Base-by-base conservation (phyloP, 192 early-diverging fungal genomes). In the Pilaira anomala region DNA sequence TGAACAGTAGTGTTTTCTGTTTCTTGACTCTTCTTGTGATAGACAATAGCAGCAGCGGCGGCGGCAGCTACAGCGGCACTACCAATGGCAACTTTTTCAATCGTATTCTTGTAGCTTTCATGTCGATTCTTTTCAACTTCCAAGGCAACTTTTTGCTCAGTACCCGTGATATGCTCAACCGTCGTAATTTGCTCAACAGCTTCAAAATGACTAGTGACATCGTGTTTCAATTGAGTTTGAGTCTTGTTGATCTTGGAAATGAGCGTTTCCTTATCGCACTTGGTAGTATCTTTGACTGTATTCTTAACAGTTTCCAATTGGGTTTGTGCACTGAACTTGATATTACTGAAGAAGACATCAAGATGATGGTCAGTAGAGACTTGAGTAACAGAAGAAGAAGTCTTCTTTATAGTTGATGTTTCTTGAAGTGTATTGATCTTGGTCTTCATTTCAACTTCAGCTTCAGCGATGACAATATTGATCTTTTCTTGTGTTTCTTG, bases 1-100 rank as follows among this genome's bases (percentile, higher is more conserved):
- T 63, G 48, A 13, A 63, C 62, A 51, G 45, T 39, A 39, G 26
- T 24, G 0, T 24, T 44, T 12, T 55, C 19, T 14, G 61, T 54
- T 19, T 62, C 12, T 50, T 66, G 42, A 4, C 49, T 61, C 2
- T 69, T 52, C 3, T 69, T 40, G 19, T 63, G 59, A 12, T 58
- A 45, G n/a, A 19, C 45, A 26, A 66, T 48, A 24, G 50, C 66
- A 21, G 33, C 25, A n/a, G 54, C 62, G 25, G 62, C 49, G 3
- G 62, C 60, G 46, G 67, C 67, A 29, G 66, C 66, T 14, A 36
- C 42, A 16, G 48, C 51, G 40, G 60, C 67, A 53, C 52, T 29
- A 24, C 33, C 48, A 48, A 52, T 21, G 24, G 24, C 49, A 52
- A 51, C 62, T 24, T 63, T 63, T 39, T 51, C 62, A 52, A 63